These are phyloP conservation scores for Stachybotrys echinatus DNA, from an alignment of 2,329 filamentous ascomycete species.

Conservation along the genomic window DNA sequence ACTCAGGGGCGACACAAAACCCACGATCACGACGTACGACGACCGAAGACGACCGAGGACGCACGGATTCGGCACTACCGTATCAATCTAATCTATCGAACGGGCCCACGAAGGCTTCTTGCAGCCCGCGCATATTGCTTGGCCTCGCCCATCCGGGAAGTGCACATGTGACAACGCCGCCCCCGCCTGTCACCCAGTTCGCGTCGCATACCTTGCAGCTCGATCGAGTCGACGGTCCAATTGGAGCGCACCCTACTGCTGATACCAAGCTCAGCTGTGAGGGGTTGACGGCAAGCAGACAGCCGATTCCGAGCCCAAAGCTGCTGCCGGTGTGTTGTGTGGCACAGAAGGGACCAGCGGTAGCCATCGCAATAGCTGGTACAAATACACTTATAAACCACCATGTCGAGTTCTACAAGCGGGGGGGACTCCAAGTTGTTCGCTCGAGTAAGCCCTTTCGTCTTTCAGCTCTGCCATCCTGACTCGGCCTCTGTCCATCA, in stretches of 20 bases:
- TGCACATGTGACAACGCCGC: constrained; percentile 4
- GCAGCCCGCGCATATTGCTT: neutral
- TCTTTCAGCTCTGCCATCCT: neutral
- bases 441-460: constrained; percentile 67
- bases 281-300: constrained; percentile 11
- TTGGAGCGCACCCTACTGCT: constrained; percentile 9
- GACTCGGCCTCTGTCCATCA: neutral
- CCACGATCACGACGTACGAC: neutral
- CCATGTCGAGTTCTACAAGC: constrained; percentile 50
- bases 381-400: constrained; percentile 17
- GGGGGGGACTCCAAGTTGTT: constrained; percentile 99
- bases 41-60: neutral
- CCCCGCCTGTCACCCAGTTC: constrained; percentile 11
- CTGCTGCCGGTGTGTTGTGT: constrained; percentile 6
- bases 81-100: neutral
- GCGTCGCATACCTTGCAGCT: neutral
- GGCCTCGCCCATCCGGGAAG: neutral
- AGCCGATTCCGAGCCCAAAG: constrained; percentile 15
- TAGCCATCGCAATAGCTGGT: neutral
- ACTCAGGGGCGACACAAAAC: neutral
- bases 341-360: constrained; percentile 7
- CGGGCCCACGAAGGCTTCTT: neutral
- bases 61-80: neutral
- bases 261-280: constrained; percentile 10
- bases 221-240: constrained; percentile 11